phyloP scores from a whole-genome alignment of 768 basidiomycete genomes.

The Calvatia gigantea region DNA sequence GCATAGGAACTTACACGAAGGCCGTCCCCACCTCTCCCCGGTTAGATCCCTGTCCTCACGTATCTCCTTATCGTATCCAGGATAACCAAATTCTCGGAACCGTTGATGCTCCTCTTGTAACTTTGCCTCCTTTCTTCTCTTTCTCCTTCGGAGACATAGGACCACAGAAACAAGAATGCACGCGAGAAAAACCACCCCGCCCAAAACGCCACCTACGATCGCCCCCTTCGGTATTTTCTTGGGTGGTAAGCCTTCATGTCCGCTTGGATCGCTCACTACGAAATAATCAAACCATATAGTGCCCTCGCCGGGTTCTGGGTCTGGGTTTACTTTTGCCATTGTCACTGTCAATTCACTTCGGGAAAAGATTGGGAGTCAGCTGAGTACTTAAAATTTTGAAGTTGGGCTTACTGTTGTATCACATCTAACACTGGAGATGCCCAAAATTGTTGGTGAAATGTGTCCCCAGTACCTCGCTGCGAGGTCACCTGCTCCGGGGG shows the following conservation, averaged over 20 bases:
- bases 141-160: slow-evolving; percentile 19
- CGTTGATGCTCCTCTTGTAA: too few species aligned
- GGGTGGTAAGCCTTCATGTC: slow-evolving; percentile 5
- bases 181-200: slow-evolving; percentile 21
- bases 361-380: background rate
- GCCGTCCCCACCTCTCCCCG: background rate
- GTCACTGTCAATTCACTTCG: slow-evolving; percentile 29
- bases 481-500: slow-evolving; percentile 23
- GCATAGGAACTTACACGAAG: background rate
- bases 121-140: background rate
- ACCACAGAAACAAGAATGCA: slow-evolving; percentile 16
- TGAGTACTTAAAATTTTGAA: background rate
- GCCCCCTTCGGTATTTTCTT: slow-evolving; percentile 18
- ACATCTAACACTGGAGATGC: slow-evolving; percentile 22
- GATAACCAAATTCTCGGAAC: too few species aligned
- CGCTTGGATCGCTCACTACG: slow-evolving; percentile 23
- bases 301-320: slow-evolving; percentile 26
- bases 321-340: slow-evolving; percentile 28
- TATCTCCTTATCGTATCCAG: background rate
- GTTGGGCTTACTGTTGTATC: slow-evolving; percentile 32
- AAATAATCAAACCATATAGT: slow-evolving; percentile 44
- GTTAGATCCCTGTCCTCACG: background rate
- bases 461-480: slow-evolving; percentile 24
- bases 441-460: slow-evolving; percentile 33
- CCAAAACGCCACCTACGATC: slow-evolving; percentile 29